Conservation (phyloP, 192 early-diverging fungal species). For the Podochytrium sp. region DNA sequence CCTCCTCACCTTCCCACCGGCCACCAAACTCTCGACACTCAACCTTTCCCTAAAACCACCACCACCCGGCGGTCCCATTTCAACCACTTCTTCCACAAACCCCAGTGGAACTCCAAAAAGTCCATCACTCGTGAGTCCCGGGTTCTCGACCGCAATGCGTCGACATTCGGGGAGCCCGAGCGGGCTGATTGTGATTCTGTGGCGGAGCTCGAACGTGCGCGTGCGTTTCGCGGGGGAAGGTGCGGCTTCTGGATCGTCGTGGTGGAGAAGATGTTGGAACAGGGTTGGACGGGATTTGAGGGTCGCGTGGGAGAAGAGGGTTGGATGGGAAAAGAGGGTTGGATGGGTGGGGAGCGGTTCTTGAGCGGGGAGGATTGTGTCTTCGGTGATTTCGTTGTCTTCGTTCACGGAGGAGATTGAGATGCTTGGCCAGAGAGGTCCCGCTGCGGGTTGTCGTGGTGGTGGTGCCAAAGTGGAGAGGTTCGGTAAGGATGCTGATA, state of each 20-base stretch:
- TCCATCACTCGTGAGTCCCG: not conserved
- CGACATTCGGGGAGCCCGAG: slow-evolving; percentile 21
- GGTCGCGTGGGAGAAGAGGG: not conserved
- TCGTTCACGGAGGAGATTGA: not conserved
- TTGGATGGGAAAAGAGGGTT: not conserved
- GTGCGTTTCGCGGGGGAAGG: not conserved
- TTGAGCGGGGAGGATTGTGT: too few relatives aligned
- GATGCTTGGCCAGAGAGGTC: too few relatives aligned
- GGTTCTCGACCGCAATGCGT: not conserved
- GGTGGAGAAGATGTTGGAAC: not conserved
- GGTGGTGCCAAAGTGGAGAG: too few relatives aligned
- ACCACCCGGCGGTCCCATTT: not conserved
- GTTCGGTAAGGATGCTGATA: too few relatives aligned
- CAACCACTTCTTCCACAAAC: slow-evolving; percentile 4
- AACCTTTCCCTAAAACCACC: not conserved
- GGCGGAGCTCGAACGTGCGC: not conserved
- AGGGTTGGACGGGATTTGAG: not conserved
- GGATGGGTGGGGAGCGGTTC: too few relatives aligned
- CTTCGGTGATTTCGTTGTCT: too few relatives aligned
- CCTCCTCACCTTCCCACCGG: not conserved
- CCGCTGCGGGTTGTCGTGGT: too few relatives aligned
- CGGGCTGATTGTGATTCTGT: not conserved
- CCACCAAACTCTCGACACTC: not conserved
- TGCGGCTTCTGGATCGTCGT: not conserved
- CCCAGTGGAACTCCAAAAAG: slow-evolving; percentile 28